Conservation (phyloP, 306 rosid species). For the Citrullus colocynthis region DNA sequence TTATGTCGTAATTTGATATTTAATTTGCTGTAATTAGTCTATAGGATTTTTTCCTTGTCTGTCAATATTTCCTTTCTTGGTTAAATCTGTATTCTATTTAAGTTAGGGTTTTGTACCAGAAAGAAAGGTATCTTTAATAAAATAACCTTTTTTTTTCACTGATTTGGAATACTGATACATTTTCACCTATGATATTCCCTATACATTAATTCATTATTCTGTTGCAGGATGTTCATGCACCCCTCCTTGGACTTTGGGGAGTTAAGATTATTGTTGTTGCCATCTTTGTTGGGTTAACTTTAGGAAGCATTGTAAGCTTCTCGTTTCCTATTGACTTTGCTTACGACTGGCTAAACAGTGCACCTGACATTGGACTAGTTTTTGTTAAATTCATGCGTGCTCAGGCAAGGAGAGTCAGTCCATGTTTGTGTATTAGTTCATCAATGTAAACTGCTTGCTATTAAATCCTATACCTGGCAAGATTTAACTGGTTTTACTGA, state of each 20-base stretch:
- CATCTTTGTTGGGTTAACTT: constrained; percentile 56
- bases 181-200: neutral
- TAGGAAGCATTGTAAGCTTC: constrained; percentile 87
- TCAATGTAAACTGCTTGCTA: neutral
- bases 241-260: constrained; percentile 74
- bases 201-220: constrained; percentile 5
- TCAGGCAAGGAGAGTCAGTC: neutral
- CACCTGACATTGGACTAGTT: neutral
- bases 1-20: too few relatives aligned
- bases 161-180: neutral
- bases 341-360: neutral
- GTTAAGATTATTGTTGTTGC: constrained; percentile 63
- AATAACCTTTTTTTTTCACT: too few relatives aligned
- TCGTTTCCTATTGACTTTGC: neutral
- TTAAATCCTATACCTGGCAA: neutral
- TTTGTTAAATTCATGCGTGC: neutral
- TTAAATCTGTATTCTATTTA: too few relatives aligned
- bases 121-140: too few relatives aligned
- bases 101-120: too few relatives aligned
- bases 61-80: too few relatives aligned
- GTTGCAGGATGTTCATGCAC: constrained; percentile 78
- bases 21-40: too few relatives aligned
- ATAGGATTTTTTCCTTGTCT: too few relatives aligned
- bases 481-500: constrained; percentile 1
- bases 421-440: neutral